phyloP scores from a whole-genome alignment of 164 flowering plant genomes.

The Aristolochia contorta region DNA sequence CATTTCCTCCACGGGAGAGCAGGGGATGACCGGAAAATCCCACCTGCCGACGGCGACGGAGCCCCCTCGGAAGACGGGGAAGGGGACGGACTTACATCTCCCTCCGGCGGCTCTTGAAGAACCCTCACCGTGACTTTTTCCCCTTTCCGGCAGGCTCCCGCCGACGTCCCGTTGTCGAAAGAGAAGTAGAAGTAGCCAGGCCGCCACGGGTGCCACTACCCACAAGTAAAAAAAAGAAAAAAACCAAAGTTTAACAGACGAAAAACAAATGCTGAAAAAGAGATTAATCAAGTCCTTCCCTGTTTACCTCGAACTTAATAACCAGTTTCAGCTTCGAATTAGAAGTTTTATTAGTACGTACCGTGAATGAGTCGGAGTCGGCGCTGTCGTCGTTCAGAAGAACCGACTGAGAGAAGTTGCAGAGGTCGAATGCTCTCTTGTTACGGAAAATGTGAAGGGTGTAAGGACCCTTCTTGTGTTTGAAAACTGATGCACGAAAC shows the following conservation, averaged over 20 bases:
- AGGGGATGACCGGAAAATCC: conserved; percentile 37
- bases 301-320: too few species aligned
- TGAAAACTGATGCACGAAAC: conserved; percentile 43
- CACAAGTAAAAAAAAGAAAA: too few species aligned
- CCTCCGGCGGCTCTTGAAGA: conserved; percentile 13
- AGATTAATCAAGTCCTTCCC: background rate
- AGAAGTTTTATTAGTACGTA: conserved; percentile 11
- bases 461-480: conserved; percentile 45
- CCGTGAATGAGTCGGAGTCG: conserved; percentile 53
- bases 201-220: conserved; percentile 78
- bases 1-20: background rate
- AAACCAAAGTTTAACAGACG: background rate
- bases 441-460: conserved; percentile 74
- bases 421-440: conserved; percentile 49
- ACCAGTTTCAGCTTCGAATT: background rate
- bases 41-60: conserved; percentile 45
- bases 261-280: too few species aligned
- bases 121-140: conserved; percentile 61
- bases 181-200: conserved; percentile 76
- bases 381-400: conserved; percentile 45
- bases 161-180: conserved; percentile 55
- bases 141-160: conserved; percentile 33
- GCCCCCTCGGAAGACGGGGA: conserved; percentile 10
- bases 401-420: conserved; percentile 77
- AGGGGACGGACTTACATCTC: conserved; percentile 22